Evolutionary conservation across 1,284 basidiomycete species (phyloP).

Genomic region (Austroboletus rostrupii): DNA sequence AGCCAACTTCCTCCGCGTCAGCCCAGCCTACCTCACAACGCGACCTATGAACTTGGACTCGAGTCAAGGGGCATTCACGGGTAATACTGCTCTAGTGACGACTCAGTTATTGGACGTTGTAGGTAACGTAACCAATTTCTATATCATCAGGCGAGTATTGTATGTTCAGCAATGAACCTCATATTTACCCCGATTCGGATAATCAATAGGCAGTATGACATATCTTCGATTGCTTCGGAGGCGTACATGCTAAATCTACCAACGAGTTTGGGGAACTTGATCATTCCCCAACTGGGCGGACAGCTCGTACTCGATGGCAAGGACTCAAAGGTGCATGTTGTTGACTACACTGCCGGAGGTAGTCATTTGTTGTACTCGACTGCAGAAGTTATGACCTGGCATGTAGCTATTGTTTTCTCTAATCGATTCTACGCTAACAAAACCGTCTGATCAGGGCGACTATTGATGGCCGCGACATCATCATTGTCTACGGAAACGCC

Average conservation of each 20-base stretch:
- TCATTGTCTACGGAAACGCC: conserved; percentile 46
- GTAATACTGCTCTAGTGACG: conserved; percentile 42
- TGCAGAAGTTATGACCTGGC: conserved; percentile 49
- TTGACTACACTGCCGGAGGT: conserved; percentile 45
- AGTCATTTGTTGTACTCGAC: conserved; percentile 46
- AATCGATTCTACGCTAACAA: background rate
- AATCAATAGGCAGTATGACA: conserved; percentile 15
- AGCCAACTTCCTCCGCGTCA: conserved; percentile 44
- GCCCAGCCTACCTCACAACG: conserved; percentile 44
- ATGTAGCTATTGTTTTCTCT: conserved; percentile 1
- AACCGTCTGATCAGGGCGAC: conserved; percentile 36
- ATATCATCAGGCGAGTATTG: conserved; percentile 38
- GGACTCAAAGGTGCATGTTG: conserved; percentile 50
- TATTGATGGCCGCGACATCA: conserved; percentile 44
- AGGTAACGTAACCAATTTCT: conserved; percentile 44
- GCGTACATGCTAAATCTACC: conserved; percentile 33
- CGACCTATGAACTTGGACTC: conserved; percentile 38
- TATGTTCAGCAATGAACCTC: background rate
- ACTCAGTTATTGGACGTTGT: conserved; percentile 45
- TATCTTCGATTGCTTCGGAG: conserved; percentile 10
- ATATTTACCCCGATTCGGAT: conserved; percentile 1
- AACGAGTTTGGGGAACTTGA: conserved; percentile 42
- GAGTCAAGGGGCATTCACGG: conserved; percentile 42
- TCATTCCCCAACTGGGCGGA: conserved; percentile 40
- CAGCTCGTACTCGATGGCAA: conserved; percentile 40